phyloP scores from a whole-genome alignment of 768 basidiomycete species.

The Macrolepiota fuliginosa region DNA sequence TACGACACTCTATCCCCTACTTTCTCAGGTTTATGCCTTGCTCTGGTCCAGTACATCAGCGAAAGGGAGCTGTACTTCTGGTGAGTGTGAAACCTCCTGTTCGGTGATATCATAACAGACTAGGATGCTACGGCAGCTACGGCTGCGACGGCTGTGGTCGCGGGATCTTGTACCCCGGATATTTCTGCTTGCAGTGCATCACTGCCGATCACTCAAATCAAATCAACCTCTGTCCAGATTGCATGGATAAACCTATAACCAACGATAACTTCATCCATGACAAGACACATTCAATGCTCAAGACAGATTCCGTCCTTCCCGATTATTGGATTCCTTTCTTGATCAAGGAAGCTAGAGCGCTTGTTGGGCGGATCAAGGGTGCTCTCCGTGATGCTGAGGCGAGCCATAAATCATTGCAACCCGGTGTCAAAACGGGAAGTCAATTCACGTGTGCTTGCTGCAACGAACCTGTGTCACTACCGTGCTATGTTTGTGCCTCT shows the following conservation, averaged over 20 bases:
- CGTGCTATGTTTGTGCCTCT: conserved; percentile 23
- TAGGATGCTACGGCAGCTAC: conserved; percentile 19
- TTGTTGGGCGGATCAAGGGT: conserved; percentile 23
- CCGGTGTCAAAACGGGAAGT: neutral
- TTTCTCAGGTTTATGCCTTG: conserved; percentile 32
- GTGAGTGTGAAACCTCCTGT: conserved; percentile 22
- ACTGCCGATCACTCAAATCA: conserved; percentile 31
- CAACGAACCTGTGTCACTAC: conserved; percentile 16
- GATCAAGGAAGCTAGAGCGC: conserved; percentile 23
- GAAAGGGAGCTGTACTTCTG: conserved; percentile 34
- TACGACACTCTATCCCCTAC: conserved; percentile 18
- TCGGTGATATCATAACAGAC: neutral
- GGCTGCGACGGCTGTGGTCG: conserved; percentile 32
- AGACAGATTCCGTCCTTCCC: conserved; percentile 29
- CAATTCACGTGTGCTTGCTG: conserved; percentile 22
- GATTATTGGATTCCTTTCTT: conserved; percentile 27
- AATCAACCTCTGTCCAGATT: conserved; percentile 30
- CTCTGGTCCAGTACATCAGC: conserved; percentile 29
- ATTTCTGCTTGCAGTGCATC: conserved; percentile 31
- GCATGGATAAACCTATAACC: conserved; percentile 27
- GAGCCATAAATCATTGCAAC: conserved; percentile 4
- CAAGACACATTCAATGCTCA: conserved; percentile 28
- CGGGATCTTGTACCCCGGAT: conserved; percentile 28
- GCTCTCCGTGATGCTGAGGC: conserved; percentile 23
- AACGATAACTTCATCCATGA: conserved; percentile 30